Percentiles rank a stretch among this genome's conserved stretches.
Evolutionary conservation across 345 rosid genomes (phyloP).

Genomic region (Angophora floribunda): DNA sequence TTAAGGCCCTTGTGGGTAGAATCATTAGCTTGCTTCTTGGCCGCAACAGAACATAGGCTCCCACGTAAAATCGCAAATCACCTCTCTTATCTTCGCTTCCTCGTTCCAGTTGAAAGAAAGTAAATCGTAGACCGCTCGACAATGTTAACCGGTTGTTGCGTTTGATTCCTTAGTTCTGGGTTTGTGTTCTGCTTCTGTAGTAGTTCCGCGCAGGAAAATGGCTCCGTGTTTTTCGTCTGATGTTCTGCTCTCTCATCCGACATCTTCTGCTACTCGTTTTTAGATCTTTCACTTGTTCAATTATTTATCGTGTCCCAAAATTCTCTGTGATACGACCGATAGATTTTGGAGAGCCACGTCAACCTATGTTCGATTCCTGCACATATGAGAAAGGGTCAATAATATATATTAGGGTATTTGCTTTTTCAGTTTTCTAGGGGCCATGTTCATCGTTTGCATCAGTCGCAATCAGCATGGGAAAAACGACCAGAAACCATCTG

Average conservation of each 20-base stretch:
- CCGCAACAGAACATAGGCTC: background rate
- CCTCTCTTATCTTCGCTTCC: background rate
- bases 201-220: background rate
- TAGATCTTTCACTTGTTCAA: background rate
- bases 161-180: background rate
- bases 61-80: background rate
- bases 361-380: background rate
- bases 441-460: background rate
- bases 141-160: background rate
- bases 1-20: background rate
- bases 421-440: background rate
- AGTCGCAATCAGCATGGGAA: background rate
- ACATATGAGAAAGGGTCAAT: background rate
- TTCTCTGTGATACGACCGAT: background rate
- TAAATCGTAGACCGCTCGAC: background rate
- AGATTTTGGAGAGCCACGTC: background rate
- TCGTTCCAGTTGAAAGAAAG: background rate
- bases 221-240: background rate
- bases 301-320: background rate
- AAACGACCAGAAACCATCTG: background rate
- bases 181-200: background rate
- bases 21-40: background rate
- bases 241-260: background rate
- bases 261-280: background rate
- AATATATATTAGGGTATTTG: background rate